A percentile compares a stretch with the other conserved stretches of the same genome.
phyloP scores from a whole-genome alignment of 1,284 basidiomycete species.

The Ustanciosporium gigantosporum region DNA sequence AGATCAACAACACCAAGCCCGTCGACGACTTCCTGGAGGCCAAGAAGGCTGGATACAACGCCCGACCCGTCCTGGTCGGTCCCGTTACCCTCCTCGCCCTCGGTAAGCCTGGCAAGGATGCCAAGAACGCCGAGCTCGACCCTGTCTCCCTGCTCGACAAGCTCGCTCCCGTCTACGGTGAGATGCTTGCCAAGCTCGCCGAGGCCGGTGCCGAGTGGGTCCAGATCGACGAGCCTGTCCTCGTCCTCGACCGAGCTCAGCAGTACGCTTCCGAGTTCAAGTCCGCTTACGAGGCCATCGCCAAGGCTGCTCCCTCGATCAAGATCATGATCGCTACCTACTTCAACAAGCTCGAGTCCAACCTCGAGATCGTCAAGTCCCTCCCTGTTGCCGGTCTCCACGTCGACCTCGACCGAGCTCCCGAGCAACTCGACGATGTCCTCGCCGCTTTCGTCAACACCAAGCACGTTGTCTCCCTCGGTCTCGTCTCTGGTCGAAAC shows the following conservation, averaged over 20 bases:
- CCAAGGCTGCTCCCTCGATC: slow-evolving; percentile 72
- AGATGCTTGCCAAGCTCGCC: slow-evolving; percentile 88
- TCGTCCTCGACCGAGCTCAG: slow-evolving; percentile 86
- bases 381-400: slow-evolving; percentile 93
- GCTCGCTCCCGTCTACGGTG: slow-evolving; percentile 88
- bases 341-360: slow-evolving; percentile 92
- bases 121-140: slow-evolving; percentile 77
- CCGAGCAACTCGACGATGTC: slow-evolving; percentile 83
- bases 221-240: slow-evolving; percentile 95
- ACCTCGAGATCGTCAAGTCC: slow-evolving; percentile 85
- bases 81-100: slow-evolving; percentile 94
- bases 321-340: slow-evolving; percentile 91
- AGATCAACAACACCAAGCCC: slow-evolving; percentile 88
- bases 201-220: slow-evolving; percentile 89
- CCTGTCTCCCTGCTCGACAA: slow-evolving; percentile 87
- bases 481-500: slow-evolving; percentile 97
- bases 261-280: slow-evolving; percentile 80
- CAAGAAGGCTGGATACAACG: slow-evolving; percentile 82
- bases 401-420: slow-evolving; percentile 88
- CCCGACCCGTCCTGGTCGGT: slow-evolving; percentile 93
- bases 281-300: slow-evolving; percentile 79
- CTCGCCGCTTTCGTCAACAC: slow-evolving; percentile 70
- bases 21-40: slow-evolving; percentile 95
- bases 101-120: slow-evolving; percentile 87
- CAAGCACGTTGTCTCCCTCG: slow-evolving; percentile 82